phyloP scores from a whole-genome alignment of 495 filamentous ascomycete species.

The Penicillium malachiteum region DNA sequence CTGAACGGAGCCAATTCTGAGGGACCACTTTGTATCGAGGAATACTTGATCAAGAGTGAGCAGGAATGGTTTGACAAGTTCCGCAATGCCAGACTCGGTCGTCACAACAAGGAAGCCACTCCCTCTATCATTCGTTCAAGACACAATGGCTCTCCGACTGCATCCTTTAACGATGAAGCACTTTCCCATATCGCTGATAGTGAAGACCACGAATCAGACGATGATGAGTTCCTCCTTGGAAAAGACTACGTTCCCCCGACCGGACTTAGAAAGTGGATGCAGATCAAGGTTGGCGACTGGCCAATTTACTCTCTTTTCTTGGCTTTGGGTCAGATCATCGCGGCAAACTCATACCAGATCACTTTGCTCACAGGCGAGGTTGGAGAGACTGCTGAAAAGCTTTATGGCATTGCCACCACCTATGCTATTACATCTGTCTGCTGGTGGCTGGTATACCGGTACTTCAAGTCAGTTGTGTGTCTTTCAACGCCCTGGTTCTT shows the following conservation, averaged over 20 bases:
- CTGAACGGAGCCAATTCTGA: slow-evolving; percentile 59
- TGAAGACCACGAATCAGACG: slow-evolving; percentile 22
- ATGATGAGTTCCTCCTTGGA: slow-evolving; percentile 63
- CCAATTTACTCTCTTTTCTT: slow-evolving; percentile 69
- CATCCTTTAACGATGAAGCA: slow-evolving; percentile 34
- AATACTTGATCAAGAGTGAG: slow-evolving; percentile 65
- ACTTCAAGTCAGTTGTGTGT: slow-evolving; percentile 58
- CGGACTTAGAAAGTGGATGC: slow-evolving; percentile 56
- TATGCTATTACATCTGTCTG: slow-evolving; percentile 60
- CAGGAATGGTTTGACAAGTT: slow-evolving; percentile 67
- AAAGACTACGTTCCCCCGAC: slow-evolving; percentile 64
- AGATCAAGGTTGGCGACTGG: slow-evolving; percentile 58
- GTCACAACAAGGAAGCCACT: slow-evolving; percentile 41
- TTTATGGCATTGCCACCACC: slow-evolving; percentile 66
- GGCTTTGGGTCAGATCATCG: slow-evolving; percentile 66
- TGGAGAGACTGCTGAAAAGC: slow-evolving; percentile 59
- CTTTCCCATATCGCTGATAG: slow-evolving; percentile 31
- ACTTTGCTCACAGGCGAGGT: slow-evolving; percentile 64
- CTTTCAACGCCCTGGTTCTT: slow-evolving; percentile 61
- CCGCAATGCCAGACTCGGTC: slow-evolving; percentile 55
- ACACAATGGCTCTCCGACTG: slow-evolving; percentile 29
- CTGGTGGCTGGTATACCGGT: slow-evolving; percentile 67
- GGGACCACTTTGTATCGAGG: slow-evolving; percentile 62
- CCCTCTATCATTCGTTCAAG: slow-evolving; percentile 42
- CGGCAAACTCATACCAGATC: slow-evolving; percentile 72